Evolutionary conservation across 2,329 filamentous ascomycete species (phyloP).

Genomic region (Cladosporium sp.): DNA sequence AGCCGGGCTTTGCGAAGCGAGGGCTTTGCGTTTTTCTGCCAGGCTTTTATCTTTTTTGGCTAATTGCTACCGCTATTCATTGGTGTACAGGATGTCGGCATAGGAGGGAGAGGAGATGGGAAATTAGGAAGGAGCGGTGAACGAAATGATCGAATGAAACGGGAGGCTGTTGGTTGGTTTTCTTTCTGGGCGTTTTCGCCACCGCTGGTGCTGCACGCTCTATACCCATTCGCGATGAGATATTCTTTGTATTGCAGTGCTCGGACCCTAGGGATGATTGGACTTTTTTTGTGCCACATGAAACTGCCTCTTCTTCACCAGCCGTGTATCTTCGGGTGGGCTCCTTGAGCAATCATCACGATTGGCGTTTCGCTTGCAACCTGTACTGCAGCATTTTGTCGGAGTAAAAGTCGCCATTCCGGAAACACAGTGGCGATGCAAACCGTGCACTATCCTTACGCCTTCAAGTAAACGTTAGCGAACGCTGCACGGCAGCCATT

Average conservation of each 20-base stretch:
- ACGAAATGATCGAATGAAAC: neutral
- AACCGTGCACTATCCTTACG: neutral
- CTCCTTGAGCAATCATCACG: neutral
- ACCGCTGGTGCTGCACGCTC: conserved; percentile 4
- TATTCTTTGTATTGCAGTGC: conserved; percentile 8
- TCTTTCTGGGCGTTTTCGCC: neutral
- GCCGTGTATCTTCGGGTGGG: too few relatives aligned
- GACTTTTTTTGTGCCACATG: too few relatives aligned
- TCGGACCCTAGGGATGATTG: neutral
- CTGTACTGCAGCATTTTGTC: neutral
- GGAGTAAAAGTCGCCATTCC: too few relatives aligned
- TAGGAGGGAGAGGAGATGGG: neutral
- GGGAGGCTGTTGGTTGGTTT: neutral
- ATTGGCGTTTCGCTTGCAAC: neutral
- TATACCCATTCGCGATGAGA: conserved; percentile 12
- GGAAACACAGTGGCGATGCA: too few relatives aligned
- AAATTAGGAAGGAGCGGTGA: neutral
- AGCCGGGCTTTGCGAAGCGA: neutral
- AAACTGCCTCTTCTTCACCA: too few relatives aligned
- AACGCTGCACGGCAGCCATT: neutral
- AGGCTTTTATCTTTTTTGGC: neutral
- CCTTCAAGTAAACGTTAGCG: neutral
- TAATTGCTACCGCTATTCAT: neutral
- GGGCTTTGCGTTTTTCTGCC: neutral
- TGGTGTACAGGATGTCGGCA: neutral